A percentile compares a stretch with the other conserved stretches of the same genome.
These are phyloP conservation scores for Boletus insuetus DNA, from an alignment of 768 basidiomycete genomes.

Conservation along the genomic window DNA sequence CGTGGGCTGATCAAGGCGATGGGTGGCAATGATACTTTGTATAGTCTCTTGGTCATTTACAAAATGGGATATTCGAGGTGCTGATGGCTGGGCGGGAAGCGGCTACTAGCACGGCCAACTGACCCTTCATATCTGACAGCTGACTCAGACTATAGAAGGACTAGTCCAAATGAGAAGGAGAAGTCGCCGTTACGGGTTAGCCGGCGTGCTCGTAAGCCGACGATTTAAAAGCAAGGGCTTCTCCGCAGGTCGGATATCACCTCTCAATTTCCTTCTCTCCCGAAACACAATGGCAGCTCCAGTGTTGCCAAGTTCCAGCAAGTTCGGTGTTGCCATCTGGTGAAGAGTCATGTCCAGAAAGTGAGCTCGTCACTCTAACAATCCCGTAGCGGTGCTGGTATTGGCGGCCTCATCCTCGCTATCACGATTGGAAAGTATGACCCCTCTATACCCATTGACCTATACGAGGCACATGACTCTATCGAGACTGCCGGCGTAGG, in stretches of 20 bases:
- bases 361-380: neutral
- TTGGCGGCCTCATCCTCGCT: conserved; percentile 44
- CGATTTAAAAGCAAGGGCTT: too few species aligned
- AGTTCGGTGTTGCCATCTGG: conserved; percentile 24
- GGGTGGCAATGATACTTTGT: too few species aligned
- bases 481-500: conserved; percentile 42
- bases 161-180: too few species aligned
- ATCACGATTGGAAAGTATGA: conserved; percentile 35
- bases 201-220: too few species aligned
- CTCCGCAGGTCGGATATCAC: neutral
- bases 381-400: conserved; percentile 35
- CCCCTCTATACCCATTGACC: conserved; percentile 34
- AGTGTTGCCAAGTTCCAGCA: neutral
- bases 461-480: conserved; percentile 47
- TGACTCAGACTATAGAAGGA: too few species aligned
- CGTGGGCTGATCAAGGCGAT: too few species aligned
- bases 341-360: neutral
- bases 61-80: too few species aligned
- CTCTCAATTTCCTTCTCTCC: neutral
- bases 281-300: neutral
- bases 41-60: too few species aligned
- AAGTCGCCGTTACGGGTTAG: too few species aligned
- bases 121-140: too few species aligned
- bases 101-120: too few species aligned
- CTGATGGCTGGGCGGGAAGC: too few species aligned